Evolutionary conservation across 83 land plant genomes (phyloP), one percentile per base, ranked within the genome.

Genomic region (Larix sibirica): DNA sequence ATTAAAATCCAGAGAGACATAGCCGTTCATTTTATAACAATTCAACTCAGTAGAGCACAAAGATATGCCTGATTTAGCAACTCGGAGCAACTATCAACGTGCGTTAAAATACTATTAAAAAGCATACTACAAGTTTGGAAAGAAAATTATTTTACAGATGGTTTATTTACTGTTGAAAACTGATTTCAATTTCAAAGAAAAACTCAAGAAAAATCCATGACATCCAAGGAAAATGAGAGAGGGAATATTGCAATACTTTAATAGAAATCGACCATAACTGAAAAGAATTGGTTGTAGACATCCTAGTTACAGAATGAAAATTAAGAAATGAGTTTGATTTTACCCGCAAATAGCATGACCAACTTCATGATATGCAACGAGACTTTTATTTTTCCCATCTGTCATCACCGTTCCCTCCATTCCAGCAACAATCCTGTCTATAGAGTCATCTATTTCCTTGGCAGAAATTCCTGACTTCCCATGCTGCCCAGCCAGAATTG

Each of bases 391-490:
- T 86, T 97, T 97, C 62, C 99, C 98, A 90, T 97, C 99, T 12
- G 99, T 95, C 99, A 96, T 97, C 0, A 97, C 89, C 9, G 99
- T 97, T 69, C 99, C 99, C 85, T 97, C 99, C 99, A 97, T 97
- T 77, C 99, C 99, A 82, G 99, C 99, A 1, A 97, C 99, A 88
- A 97, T 97, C 78, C 99, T 91, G 78, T 97, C 99, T 85, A 97
- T 97, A 6, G 99, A 97, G 71, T 97, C 99, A 86, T 97, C 99
- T 50, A 97, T 85, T 84, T 96, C 99, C 87, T 97, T 97, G 12
- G 99, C 96, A 63, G 95, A 90, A 79, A 97, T 96, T 18, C 90
- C 98, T 2, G 90, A 60, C 89, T 90, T 95, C 63, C 96, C 98
- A 76, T 98, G 92, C 16, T 98, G 91, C 24, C 99, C 99, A 84